Base-by-base conservation (phyloP, 2,329 filamentous ascomycete species). In the Juglanconis oblonga region DNA sequence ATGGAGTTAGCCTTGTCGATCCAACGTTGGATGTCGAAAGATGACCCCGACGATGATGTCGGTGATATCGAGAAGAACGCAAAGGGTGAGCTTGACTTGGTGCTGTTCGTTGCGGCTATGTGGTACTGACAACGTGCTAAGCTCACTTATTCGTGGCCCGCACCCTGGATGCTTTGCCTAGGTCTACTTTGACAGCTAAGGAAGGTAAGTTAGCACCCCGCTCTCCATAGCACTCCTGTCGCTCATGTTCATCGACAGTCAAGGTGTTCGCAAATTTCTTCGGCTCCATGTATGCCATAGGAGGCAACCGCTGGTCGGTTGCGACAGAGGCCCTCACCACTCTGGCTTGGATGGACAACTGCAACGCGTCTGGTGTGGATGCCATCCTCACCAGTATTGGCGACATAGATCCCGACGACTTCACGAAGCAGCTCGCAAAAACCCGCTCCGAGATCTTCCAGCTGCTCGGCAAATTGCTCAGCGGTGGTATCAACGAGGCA, bases 71-170 rank as follows among this genome's bases (percentile, higher is more conserved):
- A 57, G 55, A 57, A 57, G 48, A 57, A 32, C 17, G 47, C 55
- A 14, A 31, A 49, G 29, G 55, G 55, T 57, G 40, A 44, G 47
- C 24, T 31, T 29, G 40, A 4, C 4, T 31, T 31, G 24, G 10
- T 29, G 44, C 5, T 24, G 17, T 31, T 11, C 5, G 24, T 10
- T 10, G 4, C 9, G 9, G 24, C 24, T 29, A 48, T 48, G 17
- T 4, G 54, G 6, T 52, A n/a, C 54, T 67, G 47, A 67, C 36
- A 38, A 49, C 55, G 14, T 32, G 49, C 17, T 38, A 13, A 83
- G 84, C 83, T 6, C 68, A 86, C 52, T 78, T 80, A n/a, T 87
- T 86, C 62, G 72, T 87, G 33, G 81, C 83, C 1, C 72, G 73
- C 29, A 86, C 84, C 0, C 70, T 87, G 13, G 73, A 79, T 52